Evolutionary conservation across 1,284 basidiomycete genomes (phyloP).

Genomic region (Vanrija sp.): DNA sequence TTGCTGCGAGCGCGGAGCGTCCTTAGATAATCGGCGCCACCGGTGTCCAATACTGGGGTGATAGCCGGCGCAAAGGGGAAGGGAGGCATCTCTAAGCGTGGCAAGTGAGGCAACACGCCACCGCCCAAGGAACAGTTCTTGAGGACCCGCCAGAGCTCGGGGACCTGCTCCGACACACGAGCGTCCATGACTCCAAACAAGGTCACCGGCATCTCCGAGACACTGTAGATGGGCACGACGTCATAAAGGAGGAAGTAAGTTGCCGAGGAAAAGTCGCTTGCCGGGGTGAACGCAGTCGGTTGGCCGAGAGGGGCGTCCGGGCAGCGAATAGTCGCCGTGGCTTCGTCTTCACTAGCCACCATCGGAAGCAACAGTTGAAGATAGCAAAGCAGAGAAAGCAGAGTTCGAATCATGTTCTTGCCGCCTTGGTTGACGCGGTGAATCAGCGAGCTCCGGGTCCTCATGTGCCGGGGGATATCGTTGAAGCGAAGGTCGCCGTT

Average conservation of each 20-base stretch:
- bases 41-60: constrained; percentile 19
- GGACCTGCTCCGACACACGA: neutral
- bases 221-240: constrained; percentile 36
- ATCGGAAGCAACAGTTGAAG: constrained; percentile 36
- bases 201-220: constrained; percentile 18
- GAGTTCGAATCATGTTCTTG: constrained; percentile 22
- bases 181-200: constrained; percentile 30
- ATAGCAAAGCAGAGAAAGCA: constrained; percentile 24
- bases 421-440: constrained; percentile 15
- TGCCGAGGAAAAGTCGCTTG: constrained; percentile 5
- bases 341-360: constrained; percentile 4
- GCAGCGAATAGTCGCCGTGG: constrained; percentile 2
- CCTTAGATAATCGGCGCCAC: constrained; percentile 9
- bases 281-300: constrained; percentile 3
- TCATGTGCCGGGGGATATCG: constrained; percentile 11
- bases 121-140: no score
- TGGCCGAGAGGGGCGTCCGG: constrained; percentile 3
- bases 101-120: neutral
- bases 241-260: constrained; percentile 37
- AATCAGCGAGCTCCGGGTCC: constrained; percentile 2
- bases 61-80: constrained; percentile 18
- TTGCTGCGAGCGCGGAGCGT: constrained; percentile 20
- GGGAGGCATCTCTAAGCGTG: constrained; percentile 11
- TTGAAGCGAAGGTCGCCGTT: constrained; percentile 19
- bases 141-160: no score